Percentiles rank a stretch among this genome's conserved stretches.
phyloP scores from a whole-genome alignment of 192 early-diverging fungal genomes.

The Podila clonocystis region DNA sequence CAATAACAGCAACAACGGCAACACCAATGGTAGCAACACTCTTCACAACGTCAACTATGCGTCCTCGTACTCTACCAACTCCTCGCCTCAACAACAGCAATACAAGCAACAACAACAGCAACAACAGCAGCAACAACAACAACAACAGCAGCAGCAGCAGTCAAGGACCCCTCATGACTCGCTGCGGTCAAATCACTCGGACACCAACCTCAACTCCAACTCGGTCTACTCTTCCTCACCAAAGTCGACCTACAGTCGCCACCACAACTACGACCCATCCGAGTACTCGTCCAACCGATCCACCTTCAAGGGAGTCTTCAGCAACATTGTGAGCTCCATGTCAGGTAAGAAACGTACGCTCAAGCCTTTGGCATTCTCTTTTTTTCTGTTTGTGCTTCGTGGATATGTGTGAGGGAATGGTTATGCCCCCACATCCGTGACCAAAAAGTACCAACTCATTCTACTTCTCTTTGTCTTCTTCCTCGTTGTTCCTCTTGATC shows the following conservation, averaged over 20 bases:
- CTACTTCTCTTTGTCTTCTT: not conserved
- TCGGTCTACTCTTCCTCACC: conserved; percentile 25
- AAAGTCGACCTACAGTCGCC: conserved; percentile 45
- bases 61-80: not conserved
- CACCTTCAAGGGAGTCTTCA: conserved; percentile 67
- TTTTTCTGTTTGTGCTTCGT: not conserved
- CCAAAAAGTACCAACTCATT: not conserved
- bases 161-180: conserved; percentile 33
- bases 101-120: conserved; percentile 9
- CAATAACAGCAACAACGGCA: not conserved
- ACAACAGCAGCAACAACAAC: not conserved
- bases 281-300: conserved; percentile 49
- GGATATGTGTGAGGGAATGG: not conserved
- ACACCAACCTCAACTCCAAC: conserved; percentile 32
- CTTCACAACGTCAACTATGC: conserved; percentile 1
- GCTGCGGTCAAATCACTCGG: conserved; percentile 36
- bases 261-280: conserved; percentile 34
- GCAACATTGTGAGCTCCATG: conserved; percentile 63
- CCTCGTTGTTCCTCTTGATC: not conserved
- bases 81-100: not conserved
- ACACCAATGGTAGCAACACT: not conserved
- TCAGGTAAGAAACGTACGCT: conserved; percentile 43
- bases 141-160: conserved; percentile 12
- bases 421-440: not conserved
- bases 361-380: not conserved